Evolutionary conservation across 129 eudicot genomes (phyloP).

Genomic region (Silybum marianum): DNA sequence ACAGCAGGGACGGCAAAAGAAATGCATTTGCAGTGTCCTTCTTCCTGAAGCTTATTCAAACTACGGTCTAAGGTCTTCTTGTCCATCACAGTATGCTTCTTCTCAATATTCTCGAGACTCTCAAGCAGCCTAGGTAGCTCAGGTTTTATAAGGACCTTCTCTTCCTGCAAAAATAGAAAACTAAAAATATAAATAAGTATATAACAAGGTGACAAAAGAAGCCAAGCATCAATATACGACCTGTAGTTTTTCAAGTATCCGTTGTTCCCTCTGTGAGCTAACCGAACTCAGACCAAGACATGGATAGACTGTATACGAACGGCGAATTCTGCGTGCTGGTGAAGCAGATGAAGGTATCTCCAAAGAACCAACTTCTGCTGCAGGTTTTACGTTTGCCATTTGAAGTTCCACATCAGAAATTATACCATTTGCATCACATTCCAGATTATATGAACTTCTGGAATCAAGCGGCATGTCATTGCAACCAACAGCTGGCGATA

Average conservation of each 20-base stretch:
- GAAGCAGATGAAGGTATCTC: conserved; percentile 38
- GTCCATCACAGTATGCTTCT: conserved; percentile 64
- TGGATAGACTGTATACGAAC: conserved; percentile 66
- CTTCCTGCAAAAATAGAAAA: conserved; percentile 48
- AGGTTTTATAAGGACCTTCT: conserved; percentile 71
- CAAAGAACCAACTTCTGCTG: conserved; percentile 20
- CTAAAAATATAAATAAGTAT: background rate
- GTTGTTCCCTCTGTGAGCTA: conserved; percentile 70
- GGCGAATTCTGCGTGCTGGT: conserved; percentile 39
- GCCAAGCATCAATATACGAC: conserved; percentile 38
- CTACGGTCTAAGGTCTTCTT: conserved; percentile 71
- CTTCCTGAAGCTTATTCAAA: conserved; percentile 71
- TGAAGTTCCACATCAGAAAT: conserved; percentile 41
- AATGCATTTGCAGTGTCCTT: conserved; percentile 76
- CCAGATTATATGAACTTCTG: conserved; percentile 32
- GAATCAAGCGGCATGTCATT: conserved; percentile 19
- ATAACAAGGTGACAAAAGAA: conserved; percentile 15
- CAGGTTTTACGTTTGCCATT: conserved; percentile 28
- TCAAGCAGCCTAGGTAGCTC: conserved; percentile 78
- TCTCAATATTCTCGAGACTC: conserved; percentile 59
- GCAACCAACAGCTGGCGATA: conserved; percentile 27
- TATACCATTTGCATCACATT: conserved; percentile 17
- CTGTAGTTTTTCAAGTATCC: conserved; percentile 76
- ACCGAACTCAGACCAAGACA: conserved; percentile 51
- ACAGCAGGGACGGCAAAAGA: conserved; percentile 60